Evolutionary conservation across 2,329 filamentous ascomycete species (phyloP).

Genomic region (Karstenula rhodostoma): DNA sequence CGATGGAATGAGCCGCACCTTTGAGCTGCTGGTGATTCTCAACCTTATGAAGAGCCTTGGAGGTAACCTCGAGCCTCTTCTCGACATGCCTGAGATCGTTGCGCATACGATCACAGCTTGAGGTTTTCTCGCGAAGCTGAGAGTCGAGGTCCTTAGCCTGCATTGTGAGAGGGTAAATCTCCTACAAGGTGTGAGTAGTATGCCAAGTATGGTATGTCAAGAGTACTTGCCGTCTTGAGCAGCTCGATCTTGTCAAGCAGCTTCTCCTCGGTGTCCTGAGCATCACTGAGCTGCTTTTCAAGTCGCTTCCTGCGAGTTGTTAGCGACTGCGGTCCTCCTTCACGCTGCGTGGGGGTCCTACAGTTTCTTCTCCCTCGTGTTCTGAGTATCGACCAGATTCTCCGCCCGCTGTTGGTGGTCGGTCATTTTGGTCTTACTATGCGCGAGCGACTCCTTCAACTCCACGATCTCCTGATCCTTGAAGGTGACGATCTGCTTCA

Average conservation of each 20-base stretch:
- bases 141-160: conserved; percentile 1
- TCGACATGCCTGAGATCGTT: conserved; percentile 22
- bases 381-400: conserved; percentile 19
- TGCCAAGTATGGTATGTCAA: conserved; percentile 19
- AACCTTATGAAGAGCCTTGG: conserved; percentile 21
- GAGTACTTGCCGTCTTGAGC: not conserved
- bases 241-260: conserved; percentile 20
- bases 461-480: conserved; percentile 12
- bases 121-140: conserved; percentile 31
- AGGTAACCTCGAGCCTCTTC: conserved; percentile 15
- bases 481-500: conserved; percentile 10
- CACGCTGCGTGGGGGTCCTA: not conserved
- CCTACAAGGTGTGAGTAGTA: not conserved
- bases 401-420: conserved; percentile 15
- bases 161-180: not conserved
- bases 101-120: conserved; percentile 28
- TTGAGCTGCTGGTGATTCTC: conserved; percentile 26
- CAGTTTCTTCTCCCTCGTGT: conserved; percentile 20
- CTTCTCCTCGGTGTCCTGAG: conserved; percentile 20
- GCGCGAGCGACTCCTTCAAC: conserved; percentile 13
- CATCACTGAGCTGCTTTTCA: not conserved
- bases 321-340: not conserved
- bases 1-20: conserved; percentile 37
- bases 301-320: not conserved
- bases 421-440: not conserved